Evolutionary conservation across 2,329 filamentous ascomycete species (phyloP).

Genomic region (Botrytis squamosa): DNA sequence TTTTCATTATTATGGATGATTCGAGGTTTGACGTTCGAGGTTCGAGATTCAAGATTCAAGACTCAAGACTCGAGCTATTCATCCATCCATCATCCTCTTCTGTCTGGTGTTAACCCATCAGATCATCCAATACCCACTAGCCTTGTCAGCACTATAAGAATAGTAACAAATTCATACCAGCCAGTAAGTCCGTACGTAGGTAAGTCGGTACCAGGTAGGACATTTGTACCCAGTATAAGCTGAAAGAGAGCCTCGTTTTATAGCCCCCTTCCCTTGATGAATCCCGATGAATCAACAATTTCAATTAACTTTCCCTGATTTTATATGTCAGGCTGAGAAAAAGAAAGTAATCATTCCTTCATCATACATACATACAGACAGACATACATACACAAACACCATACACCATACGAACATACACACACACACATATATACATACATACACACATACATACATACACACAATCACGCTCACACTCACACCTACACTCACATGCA

Average conservation of each 20-base stretch:
- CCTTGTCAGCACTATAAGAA: conserved; percentile 12
- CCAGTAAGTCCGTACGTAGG: not conserved
- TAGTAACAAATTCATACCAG: not conserved
- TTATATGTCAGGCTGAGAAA: not conserved
- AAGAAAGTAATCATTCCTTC: not conserved
- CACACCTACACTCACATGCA: not conserved
- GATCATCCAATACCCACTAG: conserved; percentile 10
- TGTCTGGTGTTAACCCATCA: not conserved
- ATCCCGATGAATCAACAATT: not conserved
- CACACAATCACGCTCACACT: too few relatives aligned
- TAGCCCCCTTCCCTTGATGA: not conserved
- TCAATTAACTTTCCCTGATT: not conserved
- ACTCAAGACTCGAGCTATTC: too few relatives aligned
- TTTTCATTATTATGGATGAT: not conserved
- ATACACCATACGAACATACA: not conserved
- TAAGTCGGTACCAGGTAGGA: not conserved
- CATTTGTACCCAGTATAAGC: not conserved
- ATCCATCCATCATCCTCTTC: not conserved
- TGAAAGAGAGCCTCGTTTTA: not conserved
- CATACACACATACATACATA: not conserved
- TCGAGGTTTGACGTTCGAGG: not conserved
- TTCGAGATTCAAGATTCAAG: not conserved
- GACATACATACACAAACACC: too few relatives aligned
- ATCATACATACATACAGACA: not conserved
- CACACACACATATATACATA: not conserved